Conservation (phyloP, 441 rosid species). For the Adansonia madagascariensis region DNA sequence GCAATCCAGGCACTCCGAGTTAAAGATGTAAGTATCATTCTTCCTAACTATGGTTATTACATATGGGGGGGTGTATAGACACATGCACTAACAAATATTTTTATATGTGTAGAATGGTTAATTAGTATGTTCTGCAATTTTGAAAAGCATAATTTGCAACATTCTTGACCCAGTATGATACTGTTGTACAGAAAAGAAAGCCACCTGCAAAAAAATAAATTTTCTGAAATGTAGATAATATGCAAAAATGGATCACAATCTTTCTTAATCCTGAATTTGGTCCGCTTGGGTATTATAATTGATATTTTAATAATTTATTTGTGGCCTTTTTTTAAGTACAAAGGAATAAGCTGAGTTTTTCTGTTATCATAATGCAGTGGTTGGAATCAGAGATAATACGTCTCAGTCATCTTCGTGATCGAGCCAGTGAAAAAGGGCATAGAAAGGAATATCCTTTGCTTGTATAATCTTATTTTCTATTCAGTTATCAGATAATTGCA, state of each 20-base stretch:
- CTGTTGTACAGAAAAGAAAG: background rate
- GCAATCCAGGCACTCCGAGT: conserved; percentile 88
- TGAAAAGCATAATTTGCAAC: background rate
- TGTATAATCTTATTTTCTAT: conserved; percentile 23
- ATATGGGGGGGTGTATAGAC: no score
- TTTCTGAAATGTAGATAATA: background rate
- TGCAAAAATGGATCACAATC: conserved; percentile 1
- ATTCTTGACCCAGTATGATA: conserved; percentile 7
- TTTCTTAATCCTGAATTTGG: background rate
- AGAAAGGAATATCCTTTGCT: conserved; percentile 94
- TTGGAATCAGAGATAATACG: conserved; percentile 85
- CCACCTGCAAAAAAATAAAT: background rate
- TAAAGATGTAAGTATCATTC: conserved; percentile 70
- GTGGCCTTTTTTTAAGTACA: background rate
- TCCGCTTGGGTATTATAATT: background rate
- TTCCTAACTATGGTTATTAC: background rate
- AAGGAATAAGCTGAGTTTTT: conserved; percentile 7
- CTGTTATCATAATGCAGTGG: conserved; percentile 56
- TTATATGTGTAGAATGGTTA: background rate
- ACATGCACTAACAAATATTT: background rate
- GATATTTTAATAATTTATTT: background rate
- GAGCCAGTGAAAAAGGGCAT: conserved; percentile 93
- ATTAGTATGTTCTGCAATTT: background rate
- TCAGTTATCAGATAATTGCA: background rate
- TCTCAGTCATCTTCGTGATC: conserved; percentile 91